Evolutionary conservation across 257 asterid genomes (phyloP).

Genomic region (Ajuga chamaepitys): DNA sequence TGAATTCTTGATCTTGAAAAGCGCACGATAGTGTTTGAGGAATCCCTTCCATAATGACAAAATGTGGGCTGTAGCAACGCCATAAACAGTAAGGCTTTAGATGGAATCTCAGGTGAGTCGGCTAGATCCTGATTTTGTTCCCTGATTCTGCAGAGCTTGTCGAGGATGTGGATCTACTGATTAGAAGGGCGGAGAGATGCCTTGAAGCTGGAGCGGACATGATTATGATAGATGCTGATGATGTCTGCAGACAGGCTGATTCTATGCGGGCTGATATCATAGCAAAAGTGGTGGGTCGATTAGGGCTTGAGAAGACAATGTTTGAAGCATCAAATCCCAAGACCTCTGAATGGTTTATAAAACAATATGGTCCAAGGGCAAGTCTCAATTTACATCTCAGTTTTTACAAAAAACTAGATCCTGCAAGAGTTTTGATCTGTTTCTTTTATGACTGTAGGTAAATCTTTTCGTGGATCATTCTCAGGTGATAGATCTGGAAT

Average conservation of each 20-base stretch:
- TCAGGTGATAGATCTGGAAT: conserved; percentile 88
- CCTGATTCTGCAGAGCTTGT: conserved; percentile 52
- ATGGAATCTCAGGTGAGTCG: background rate
- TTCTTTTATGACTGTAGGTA: conserved; percentile 39
- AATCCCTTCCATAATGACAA: background rate
- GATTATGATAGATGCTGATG: conserved; percentile 94
- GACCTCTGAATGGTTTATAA: conserved; percentile 86
- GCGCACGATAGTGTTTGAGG: background rate
- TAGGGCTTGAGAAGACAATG: conserved; percentile 91
- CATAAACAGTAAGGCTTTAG: background rate
- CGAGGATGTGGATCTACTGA: conserved; percentile 81
- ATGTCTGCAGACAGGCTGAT: conserved; percentile 56
- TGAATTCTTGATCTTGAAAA: background rate
- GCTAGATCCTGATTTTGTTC: conserved; percentile 3
- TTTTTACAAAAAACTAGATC: background rate
- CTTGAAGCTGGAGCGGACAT: conserved; percentile 97
- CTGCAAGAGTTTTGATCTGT: background rate
- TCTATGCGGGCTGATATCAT: conserved; percentile 74
- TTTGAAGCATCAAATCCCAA: conserved; percentile 80
- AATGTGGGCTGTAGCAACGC: background rate
- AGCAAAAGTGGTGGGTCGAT: conserved; percentile 71
- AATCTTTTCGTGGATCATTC: conserved; percentile 90
- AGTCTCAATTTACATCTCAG: background rate
- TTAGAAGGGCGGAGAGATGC: conserved; percentile 94
- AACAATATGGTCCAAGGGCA: conserved; percentile 87